Percentiles rank a stretch among this genome's conserved stretches.
These are phyloP conservation scores for Salix purpurea DNA, from an alignment of 345 rosid genomes.

Conservation along the genomic window DNA sequence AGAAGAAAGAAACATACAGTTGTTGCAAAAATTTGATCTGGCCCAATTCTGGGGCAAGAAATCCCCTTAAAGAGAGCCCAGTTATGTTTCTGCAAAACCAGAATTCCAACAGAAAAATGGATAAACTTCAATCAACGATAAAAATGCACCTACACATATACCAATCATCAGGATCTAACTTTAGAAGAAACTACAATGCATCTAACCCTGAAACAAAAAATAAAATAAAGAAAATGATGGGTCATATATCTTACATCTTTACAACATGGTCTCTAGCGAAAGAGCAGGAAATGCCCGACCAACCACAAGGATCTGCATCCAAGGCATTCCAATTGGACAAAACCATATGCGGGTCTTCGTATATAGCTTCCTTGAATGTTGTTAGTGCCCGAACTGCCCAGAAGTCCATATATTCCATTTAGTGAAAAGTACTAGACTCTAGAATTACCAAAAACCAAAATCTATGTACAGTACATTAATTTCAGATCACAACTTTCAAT, in stretches of 20 bases:
- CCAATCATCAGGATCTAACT: background rate
- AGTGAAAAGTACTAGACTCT: slow-evolving; percentile 14
- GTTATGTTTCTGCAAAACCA: slow-evolving; percentile 67
- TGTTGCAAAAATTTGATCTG: slow-evolving; percentile 65
- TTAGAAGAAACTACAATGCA: background rate
- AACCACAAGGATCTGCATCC: slow-evolving; percentile 81
- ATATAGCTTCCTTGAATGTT: slow-evolving; percentile 78
- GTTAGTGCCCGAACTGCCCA: slow-evolving; percentile 61
- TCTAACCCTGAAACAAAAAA: background rate
- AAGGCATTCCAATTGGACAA: slow-evolving; percentile 78
- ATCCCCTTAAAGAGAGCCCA: slow-evolving; percentile 65
- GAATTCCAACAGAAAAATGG: slow-evolving; percentile 8
- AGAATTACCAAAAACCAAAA: background rate
- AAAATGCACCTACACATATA: background rate
- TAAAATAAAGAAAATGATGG: background rate
- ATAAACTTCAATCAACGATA: slow-evolving; percentile 8
- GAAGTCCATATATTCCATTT: slow-evolving; percentile 13
- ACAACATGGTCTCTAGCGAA: slow-evolving; percentile 57
- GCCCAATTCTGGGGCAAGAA: slow-evolving; percentile 76
- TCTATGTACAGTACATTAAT: background rate
- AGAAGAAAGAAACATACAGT: slow-evolving; percentile 43
- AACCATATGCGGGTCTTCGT: slow-evolving; percentile 75
- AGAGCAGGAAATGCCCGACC: slow-evolving; percentile 70
- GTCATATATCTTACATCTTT: slow-evolving; percentile 58
- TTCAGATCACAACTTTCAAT: slow-evolving; percentile 10